These are phyloP conservation scores for Phytopythium oedochilum DNA, from an alignment of 352 stramenopile species.

Conservation along the genomic window DNA sequence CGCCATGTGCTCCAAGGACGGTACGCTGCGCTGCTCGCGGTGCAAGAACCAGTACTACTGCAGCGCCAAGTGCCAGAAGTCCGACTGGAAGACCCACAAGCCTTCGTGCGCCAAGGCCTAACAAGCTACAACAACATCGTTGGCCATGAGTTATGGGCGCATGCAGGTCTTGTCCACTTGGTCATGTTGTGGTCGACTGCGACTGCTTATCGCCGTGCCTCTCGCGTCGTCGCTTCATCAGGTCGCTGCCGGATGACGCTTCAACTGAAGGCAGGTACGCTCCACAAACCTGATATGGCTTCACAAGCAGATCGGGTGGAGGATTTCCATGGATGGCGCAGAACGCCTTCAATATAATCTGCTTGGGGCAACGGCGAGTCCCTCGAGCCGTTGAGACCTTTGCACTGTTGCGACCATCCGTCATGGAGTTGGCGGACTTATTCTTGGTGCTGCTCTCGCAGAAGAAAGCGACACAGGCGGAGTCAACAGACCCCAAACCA, in stretches of 20 bases:
- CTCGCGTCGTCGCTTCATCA: too few species aligned
- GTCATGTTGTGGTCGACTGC: too few species aligned
- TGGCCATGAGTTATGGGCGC: neutral
- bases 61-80: conserved; percentile 74
- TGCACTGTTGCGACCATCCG: neutral
- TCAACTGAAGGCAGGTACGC: neutral
- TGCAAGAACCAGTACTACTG: conserved; percentile 87
- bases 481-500: too few species aligned
- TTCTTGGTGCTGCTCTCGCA: neutral
- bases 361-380: neutral
- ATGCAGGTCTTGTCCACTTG: too few species aligned
- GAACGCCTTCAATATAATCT: too few species aligned
- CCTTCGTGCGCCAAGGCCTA: conserved; percentile 27
- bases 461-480: neutral
- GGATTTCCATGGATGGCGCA: neutral
- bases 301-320: too few species aligned
- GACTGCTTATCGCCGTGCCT: too few species aligned
- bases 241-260: too few species aligned
- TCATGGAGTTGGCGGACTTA: too few species aligned
- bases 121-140: neutral
- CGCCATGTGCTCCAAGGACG: conserved; percentile 64
- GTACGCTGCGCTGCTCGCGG: conserved; percentile 67
- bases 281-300: neutral
- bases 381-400: too few species aligned
- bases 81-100: conserved; percentile 85